Conservation (phyloP, 139 green algal species). For the Tetradesmus obliquus region DNA sequence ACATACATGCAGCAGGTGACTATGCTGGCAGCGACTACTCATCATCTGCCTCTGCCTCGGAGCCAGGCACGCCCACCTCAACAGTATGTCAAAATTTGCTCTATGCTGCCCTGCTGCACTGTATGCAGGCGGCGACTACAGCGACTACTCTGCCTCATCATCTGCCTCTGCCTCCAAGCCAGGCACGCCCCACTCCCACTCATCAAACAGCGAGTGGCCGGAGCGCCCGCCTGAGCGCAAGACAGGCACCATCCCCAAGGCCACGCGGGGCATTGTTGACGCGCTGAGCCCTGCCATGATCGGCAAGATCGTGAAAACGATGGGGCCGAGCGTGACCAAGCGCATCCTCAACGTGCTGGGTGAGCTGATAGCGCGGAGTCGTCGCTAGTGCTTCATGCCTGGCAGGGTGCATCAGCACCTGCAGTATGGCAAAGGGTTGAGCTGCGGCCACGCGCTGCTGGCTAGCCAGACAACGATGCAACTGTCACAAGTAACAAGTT, state of each 20-base stretch:
- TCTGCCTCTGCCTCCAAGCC: neutral
- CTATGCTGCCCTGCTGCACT: neutral
- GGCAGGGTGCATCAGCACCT: neutral
- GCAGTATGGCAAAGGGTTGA: neutral
- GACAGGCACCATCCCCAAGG: constrained; percentile 27
- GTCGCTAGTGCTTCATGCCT: neutral
- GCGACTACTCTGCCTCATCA: neutral
- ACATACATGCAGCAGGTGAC: neutral
- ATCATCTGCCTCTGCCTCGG: neutral
- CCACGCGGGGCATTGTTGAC: constrained; percentile 29
- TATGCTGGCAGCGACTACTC: neutral
- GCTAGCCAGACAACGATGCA: neutral
- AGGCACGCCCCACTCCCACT: neutral
- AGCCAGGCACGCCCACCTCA: neutral
- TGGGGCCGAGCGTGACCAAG: constrained; percentile 31
- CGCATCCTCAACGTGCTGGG: constrained; percentile 34
- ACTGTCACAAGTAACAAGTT: neutral
- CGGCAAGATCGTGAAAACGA: constrained; percentile 33
- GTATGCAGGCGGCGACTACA: neutral
- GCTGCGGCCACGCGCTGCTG: neutral
- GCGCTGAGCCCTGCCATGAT: constrained; percentile 27
- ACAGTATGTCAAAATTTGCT: neutral
- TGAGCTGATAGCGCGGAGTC: neutral
- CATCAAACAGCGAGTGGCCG: neutral
- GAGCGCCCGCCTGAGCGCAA: constrained; percentile 21